A percentile compares a stretch with the other conserved stretches of the same genome.
These are phyloP conservation scores for Penstemon newberryi DNA, from an alignment of 257 asterid genomes.

Conservation along the genomic window DNA sequence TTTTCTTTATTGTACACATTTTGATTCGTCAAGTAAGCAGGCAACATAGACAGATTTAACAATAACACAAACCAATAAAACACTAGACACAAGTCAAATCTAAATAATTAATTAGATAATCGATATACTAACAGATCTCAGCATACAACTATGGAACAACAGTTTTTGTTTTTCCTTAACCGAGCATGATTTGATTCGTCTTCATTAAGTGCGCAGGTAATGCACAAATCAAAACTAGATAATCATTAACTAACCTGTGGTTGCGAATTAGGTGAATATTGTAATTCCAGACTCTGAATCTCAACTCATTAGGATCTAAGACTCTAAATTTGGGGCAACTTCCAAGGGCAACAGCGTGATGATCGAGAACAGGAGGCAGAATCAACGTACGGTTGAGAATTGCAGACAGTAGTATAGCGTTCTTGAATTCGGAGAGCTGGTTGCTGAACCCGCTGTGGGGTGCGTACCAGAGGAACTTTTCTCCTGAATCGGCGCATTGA, in stretches of 20 bases:
- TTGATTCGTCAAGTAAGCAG: conserved; percentile 1
- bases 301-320: conserved; percentile 62
- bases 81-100: conserved; percentile 3
- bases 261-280: conserved; percentile 55
- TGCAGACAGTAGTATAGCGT: conserved; percentile 68
- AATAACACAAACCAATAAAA: no score
- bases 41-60: neutral
- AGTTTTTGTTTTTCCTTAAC: no score
- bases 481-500: conserved; percentile 30
- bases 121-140: no score
- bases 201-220: conserved; percentile 1
- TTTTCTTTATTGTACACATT: neutral
- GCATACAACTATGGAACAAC: no score
- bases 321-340: conserved; percentile 97
- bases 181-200: neutral
- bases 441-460: conserved; percentile 99
- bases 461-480: conserved; percentile 80
- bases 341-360: conserved; percentile 87
- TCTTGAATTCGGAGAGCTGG: conserved; percentile 86
- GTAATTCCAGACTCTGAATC: conserved; percentile 84
- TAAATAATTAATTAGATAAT: neutral
- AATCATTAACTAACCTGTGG: conserved; percentile 50
- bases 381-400: conserved; percentile 77
- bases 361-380: conserved; percentile 89
- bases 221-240: conserved; percentile 4